phyloP scores from a whole-genome alignment of 768 basidiomycete species.

The Xerocomus potaroensis region DNA sequence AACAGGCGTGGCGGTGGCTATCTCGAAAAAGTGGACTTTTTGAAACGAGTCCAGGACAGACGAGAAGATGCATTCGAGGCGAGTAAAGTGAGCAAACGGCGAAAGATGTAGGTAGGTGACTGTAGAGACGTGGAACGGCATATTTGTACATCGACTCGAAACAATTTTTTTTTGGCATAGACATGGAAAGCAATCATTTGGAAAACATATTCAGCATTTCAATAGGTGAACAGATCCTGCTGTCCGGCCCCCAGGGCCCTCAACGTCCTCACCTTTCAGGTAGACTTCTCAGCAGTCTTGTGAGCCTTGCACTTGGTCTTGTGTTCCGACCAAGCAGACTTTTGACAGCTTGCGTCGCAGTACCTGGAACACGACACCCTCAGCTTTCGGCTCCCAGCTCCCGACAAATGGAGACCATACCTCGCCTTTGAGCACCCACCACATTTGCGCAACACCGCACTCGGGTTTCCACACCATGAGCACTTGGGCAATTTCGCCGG shows the following conservation, averaged over 20 bases:
- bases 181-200: neutral
- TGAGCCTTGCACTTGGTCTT: constrained; percentile 22
- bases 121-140: neutral
- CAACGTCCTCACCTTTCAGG: neutral
- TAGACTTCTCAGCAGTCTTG: neutral
- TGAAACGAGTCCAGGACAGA: constrained; percentile 69
- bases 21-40: constrained; percentile 80
- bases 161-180: neutral
- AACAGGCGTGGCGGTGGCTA: constrained; percentile 75
- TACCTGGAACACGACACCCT: constrained; percentile 30
- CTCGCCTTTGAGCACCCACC: constrained; percentile 37
- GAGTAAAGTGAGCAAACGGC: constrained; percentile 52
- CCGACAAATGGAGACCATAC: constrained; percentile 16
- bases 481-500: constrained; percentile 54
- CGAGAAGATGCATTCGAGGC: constrained; percentile 62
- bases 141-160: constrained; percentile 9
- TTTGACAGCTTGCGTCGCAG: constrained; percentile 40
- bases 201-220: neutral
- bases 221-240: constrained; percentile 4
- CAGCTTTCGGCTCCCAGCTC: neutral
- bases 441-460: constrained; percentile 49
- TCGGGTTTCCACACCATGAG: constrained; percentile 60
- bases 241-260: neutral
- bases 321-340: constrained; percentile 37
- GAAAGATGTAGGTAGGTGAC: constrained; percentile 18